Percentiles rank a stretch among this genome's conserved stretches.
phyloP scores from a whole-genome alignment of 2,329 filamentous ascomycete genomes.

The Fusarium musae region DNA sequence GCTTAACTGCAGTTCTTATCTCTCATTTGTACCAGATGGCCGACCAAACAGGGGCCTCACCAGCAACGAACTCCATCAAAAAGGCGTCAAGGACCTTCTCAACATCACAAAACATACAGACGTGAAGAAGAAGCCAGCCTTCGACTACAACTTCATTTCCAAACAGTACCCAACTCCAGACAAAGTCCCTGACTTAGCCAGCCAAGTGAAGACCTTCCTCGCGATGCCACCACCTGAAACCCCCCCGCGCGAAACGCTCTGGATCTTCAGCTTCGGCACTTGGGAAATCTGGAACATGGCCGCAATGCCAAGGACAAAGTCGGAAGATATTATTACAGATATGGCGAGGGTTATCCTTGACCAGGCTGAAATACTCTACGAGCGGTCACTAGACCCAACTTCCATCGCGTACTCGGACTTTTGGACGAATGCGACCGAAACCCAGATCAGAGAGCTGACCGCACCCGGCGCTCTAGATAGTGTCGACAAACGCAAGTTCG shows the following conservation, averaged over 20 bases:
- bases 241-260: slow-evolving; percentile 60
- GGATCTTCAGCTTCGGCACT: slow-evolving; percentile 64
- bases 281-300: slow-evolving; percentile 67
- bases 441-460: slow-evolving; percentile 44
- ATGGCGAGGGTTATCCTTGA: slow-evolving; percentile 55
- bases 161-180: slow-evolving; percentile 56
- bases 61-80: slow-evolving; percentile 65
- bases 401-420: slow-evolving; percentile 61
- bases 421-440: slow-evolving; percentile 47
- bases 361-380: slow-evolving; percentile 60
- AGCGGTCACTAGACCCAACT: slow-evolving; percentile 52
- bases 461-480: slow-evolving; percentile 36
- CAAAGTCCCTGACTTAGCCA: slow-evolving; percentile 54
- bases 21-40: slow-evolving; percentile 57
- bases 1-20: slow-evolving; percentile 58
- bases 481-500: slow-evolving; percentile 46
- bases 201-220: slow-evolving; percentile 61
- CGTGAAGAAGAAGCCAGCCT: slow-evolving; percentile 49
- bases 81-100: slow-evolving; percentile 51
- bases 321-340: slow-evolving; percentile 51
- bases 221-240: slow-evolving; percentile 47
- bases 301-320: slow-evolving; percentile 55
- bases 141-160: slow-evolving; percentile 57
- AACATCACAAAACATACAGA: slow-evolving; percentile 47
- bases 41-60: slow-evolving; percentile 62